These are phyloP conservation scores for Austropuccinia psidii DNA, from an alignment of 1,284 basidiomycete genomes.

Conservation along the genomic window DNA sequence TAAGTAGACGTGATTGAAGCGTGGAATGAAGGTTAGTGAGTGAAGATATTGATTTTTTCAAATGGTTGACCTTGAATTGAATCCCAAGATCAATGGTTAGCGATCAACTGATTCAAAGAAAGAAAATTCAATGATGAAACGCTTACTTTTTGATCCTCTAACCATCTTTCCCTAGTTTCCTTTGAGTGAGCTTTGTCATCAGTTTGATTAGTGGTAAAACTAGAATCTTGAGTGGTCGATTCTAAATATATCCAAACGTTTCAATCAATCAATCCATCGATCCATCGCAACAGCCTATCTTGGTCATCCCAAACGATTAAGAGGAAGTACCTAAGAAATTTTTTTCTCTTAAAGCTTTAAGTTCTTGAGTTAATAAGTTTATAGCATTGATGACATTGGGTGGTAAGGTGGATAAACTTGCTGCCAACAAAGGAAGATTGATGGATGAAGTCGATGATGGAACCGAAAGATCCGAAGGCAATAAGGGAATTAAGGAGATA, in stretches of 20 bases:
- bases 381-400: constrained; percentile 32
- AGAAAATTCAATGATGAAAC: not conserved
- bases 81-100: too few relatives aligned
- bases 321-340: not conserved
- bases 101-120: too few relatives aligned
- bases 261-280: not conserved
- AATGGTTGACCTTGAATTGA: constrained; percentile 16
- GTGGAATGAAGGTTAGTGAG: constrained; percentile 18
- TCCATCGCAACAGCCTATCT: not conserved
- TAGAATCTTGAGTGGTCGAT: constrained; percentile 6
- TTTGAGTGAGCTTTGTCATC: not conserved
- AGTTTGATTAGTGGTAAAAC: not conserved
- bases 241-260: too few relatives aligned
- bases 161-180: constrained; percentile 33
- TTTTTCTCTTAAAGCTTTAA: constrained; percentile 25
- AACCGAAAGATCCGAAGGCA: constrained; percentile 4
- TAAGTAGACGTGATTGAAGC: constrained; percentile 28
- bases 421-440: constrained; percentile 23
- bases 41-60: constrained; percentile 28
- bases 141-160: constrained; percentile 36
- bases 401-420: constrained; percentile 33
- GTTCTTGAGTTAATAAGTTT: constrained; percentile 24
- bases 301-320: not conserved
- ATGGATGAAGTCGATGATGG: not conserved
- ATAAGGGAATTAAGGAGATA: constrained; percentile 24